These are phyloP conservation scores for Avena eriantha DNA, from an alignment of 176 grass and related monocot species.

Conservation along the genomic window DNA sequence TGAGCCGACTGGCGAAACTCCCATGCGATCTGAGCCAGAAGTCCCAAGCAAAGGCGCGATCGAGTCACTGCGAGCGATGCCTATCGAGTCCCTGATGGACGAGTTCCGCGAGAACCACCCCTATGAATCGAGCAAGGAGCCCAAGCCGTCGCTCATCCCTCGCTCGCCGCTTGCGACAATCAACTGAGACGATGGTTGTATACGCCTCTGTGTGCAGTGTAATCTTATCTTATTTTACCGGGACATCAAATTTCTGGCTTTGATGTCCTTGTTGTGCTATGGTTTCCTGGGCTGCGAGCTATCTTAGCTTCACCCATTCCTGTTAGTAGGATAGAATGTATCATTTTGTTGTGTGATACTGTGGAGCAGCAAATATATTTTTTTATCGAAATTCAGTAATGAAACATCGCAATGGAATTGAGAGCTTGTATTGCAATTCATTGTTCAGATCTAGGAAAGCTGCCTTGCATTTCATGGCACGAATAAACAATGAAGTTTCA, in stretches of 20 bases:
- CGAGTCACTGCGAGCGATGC: slow-evolving; percentile 88
- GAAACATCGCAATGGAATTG: neutral
- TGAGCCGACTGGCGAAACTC: slow-evolving; percentile 79
- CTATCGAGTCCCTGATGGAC: slow-evolving; percentile 67
- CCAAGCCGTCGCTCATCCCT: slow-evolving; percentile 70
- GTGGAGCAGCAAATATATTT: slow-evolving; percentile 8
- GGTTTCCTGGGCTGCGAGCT: slow-evolving; percentile 48
- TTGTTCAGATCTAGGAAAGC: neutral
- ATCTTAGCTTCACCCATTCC: slow-evolving; percentile 48
- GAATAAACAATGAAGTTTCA: neutral
- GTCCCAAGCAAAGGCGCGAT: slow-evolving; percentile 83
- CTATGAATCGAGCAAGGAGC: slow-evolving; percentile 71
- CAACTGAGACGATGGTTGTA: slow-evolving; percentile 47
- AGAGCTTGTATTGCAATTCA: neutral
- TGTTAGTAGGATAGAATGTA: neutral
- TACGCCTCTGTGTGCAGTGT: slow-evolving; percentile 40
- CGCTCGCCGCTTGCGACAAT: slow-evolving; percentile 83
- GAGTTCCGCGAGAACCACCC: slow-evolving; percentile 96
- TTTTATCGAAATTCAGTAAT: neutral
- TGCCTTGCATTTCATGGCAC: neutral
- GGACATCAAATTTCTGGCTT: slow-evolving; percentile 31
- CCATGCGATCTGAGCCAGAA: slow-evolving; percentile 60
- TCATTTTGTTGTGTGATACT: slow-evolving; percentile 16
- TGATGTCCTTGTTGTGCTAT: slow-evolving; percentile 42
- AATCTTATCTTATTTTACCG: slow-evolving; percentile 44